These are phyloP conservation scores for Verticillium isaacii DNA, from an alignment of 2,329 filamentous ascomycete species.

Conservation along the genomic window DNA sequence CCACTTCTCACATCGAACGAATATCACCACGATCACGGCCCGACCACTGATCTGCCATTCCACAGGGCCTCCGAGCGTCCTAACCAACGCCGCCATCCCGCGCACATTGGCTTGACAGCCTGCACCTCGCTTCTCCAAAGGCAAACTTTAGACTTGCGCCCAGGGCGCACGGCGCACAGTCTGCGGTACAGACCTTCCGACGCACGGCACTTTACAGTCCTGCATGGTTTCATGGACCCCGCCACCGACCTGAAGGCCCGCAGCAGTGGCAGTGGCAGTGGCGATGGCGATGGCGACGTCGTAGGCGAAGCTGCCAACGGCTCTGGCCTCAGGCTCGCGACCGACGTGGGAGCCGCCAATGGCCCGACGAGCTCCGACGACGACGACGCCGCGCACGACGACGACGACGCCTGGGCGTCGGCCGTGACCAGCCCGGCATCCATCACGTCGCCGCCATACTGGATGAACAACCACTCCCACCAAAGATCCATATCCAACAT, in stretches of 20 bases:
- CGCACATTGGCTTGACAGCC: neutral
- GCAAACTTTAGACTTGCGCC: neutral
- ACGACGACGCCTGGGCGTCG: neutral
- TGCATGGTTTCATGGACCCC: slow-evolving; percentile 14
- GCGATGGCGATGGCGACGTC: slow-evolving; percentile 2
- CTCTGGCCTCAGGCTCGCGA: neutral
- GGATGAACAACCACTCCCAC: slow-evolving; percentile 29
- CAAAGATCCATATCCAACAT: slow-evolving; percentile 24
- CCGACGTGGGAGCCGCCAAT: neutral
- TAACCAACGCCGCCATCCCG: neutral
- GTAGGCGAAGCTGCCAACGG: slow-evolving; percentile 3
- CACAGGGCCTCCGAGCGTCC: neutral
- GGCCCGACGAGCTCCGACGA: neutral
- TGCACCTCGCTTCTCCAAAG: neutral
- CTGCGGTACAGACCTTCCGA: neutral
- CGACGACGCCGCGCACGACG: neutral
- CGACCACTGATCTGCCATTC: neutral
- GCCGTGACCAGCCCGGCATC: slow-evolving; percentile 15
- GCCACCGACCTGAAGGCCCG: slow-evolving; percentile 10
- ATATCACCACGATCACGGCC: neutral
- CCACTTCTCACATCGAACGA: neutral
- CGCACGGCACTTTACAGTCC: neutral
- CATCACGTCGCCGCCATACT: slow-evolving; percentile 39
- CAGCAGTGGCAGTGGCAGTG: slow-evolving; percentile 7
- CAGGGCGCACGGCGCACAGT: neutral